Base-by-base conservation (phyloP, 2,329 filamentous ascomycete species). In the Rhynchosporium agropyri region DNA sequence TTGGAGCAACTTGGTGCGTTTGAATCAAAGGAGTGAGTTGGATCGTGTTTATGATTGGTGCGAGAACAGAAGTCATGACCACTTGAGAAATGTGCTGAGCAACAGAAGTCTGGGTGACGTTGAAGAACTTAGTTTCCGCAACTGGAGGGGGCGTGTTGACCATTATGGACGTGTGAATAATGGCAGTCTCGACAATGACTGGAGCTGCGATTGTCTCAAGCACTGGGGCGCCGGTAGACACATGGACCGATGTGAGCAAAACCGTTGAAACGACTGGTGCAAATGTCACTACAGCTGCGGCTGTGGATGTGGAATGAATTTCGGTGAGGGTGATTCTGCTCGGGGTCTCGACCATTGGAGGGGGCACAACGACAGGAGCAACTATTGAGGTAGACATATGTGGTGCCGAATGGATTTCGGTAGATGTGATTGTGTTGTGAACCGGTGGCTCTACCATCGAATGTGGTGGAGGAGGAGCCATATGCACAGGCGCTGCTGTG, bases 111-210 rank as follows among this genome's bases (percentile, higher is more conserved):
- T 57, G 54, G 3, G 54, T 57, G n/a, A 57, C 28, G 3, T 40
- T 40, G 28, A 57, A 13, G 13, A 29, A 45, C 54, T 57, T 12
- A 2, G 54, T 57, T 12, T 57, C 38, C 8, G 54, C 54, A 57
- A 57, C 10, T 29, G 54, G 54, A 46, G 54, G 54, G 5, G 54
- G 54, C 2, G 54, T 57, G 8, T 57, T 43, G 54, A 57, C 15
- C 54, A 57, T 31, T 13, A 57, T 57, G 13, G 54, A 57, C 13
- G 54, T 57, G 54, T 57, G 42, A 20, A 57, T 40, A 45, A 57
- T 36, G 2, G 54, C 54, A 31, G 28, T 46, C 29, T 57, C 54
- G 26, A 57, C n/a, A 4, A 57, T 29, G 5, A 57, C 54, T 57
- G 38, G 40, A 13, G 54, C 38, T 8, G 15, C 42, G 6, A 45